Evolutionary conservation across 495 filamentous ascomycete species (phyloP).

Genomic region (Neurospora sp.): DNA sequence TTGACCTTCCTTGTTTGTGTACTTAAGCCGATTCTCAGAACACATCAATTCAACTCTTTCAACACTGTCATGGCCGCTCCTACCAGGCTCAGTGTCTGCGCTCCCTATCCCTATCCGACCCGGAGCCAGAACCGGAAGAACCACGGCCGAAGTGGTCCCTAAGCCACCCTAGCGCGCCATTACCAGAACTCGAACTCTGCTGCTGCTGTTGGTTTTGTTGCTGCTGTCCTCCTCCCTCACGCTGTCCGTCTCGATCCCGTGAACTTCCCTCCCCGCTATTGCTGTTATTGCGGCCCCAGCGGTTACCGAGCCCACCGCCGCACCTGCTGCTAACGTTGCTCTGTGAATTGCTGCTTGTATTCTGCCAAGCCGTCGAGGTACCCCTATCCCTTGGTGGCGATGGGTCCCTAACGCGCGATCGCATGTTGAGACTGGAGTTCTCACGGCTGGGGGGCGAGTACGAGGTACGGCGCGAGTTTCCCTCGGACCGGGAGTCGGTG

Average conservation of each 20-base stretch:
- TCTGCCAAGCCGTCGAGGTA: neutral
- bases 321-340: neutral
- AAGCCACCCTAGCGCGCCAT: slow-evolving; percentile 11
- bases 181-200: neutral
- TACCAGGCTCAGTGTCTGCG: slow-evolving; percentile 2
- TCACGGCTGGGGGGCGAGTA: slow-evolving; percentile 6
- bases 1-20: neutral
- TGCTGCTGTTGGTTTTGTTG: neutral
- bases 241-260: neutral
- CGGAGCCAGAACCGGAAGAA: neutral
- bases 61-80: neutral
- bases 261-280: neutral
- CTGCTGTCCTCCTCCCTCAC: neutral
- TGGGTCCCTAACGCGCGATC: slow-evolving; percentile 7
- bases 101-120: slow-evolving; percentile 7
- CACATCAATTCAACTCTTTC: neutral
- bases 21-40: neutral
- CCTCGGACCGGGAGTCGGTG: neutral
- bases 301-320: neutral
- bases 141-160: slow-evolving; percentile 14
- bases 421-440: neutral
- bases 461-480: slow-evolving; percentile 4
- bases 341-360: neutral
- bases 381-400: neutral
- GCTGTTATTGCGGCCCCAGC: neutral